Evolutionary conservation across 768 basidiomycete species (phyloP), one percentile per base, ranked within the genome.

Genomic region (Solioccasus polychromus): DNA sequence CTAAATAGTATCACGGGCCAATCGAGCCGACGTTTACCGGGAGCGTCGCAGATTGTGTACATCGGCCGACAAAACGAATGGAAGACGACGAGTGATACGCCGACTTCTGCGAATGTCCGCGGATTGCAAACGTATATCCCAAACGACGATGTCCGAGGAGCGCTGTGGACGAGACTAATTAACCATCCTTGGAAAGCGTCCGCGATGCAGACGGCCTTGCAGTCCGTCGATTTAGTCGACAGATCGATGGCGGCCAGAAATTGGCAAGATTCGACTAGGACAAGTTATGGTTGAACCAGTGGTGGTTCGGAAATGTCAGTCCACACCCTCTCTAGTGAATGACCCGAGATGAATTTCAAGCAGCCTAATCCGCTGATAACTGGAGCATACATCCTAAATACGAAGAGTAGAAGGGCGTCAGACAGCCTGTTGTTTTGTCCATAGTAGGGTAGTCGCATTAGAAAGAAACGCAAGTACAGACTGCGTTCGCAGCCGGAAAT

Each of bases 101-200:
- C 26, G 11, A 42, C 0, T 35, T 52, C 37, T 10, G 25, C 17
- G 18, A 44, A 52, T 7, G 34, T 42, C 26, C 19, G 15, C 15
- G 43, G 35, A 26, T 50, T 26, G 48, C 30, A 46, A 45, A 45
- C 30, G 32, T 38, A 53, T 28, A 24, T 1, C 17, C 38, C 50
- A 26, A 44, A 19, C 9, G 31, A 22, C 10, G 29, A n/a, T 18
- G 31, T 10, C 12, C 19, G 23, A 8, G 35, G 17, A 28, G 18
- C 15, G 19, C 31, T 3, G 30, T 18, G 4, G 31, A 20, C 40
- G 47, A n/a, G 29, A 43, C 28, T n/a, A 15, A 47, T 4, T 24
- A 22, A 12, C 30, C 20, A 22, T 23, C 17, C 1, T 25, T 35
- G 5, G 41, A 39, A 19, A 42, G 31, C 3, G 19, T 17, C 14